Conservation (phyloP, 176 grass and related monocot genomes). For the Themeda triandra region DNA sequence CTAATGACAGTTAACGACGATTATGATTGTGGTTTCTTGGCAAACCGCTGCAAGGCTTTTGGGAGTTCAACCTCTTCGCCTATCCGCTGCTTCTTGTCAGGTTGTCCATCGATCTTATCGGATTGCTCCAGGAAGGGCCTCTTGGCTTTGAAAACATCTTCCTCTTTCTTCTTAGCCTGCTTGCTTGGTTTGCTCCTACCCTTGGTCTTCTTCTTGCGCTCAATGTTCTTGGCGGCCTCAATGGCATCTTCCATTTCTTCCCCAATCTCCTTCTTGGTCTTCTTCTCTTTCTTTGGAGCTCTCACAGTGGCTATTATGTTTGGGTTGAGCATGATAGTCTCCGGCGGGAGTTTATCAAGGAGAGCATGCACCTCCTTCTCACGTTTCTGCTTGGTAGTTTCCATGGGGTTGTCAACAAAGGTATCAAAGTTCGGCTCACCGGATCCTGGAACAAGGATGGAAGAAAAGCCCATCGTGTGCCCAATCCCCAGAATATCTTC, state of each 20-base stretch:
- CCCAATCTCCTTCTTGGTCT: conserved; percentile 51
- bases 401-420: conserved; percentile 74
- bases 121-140: conserved; percentile 58
- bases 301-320: conserved; percentile 64
- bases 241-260: conserved; percentile 60
- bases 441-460: conserved; percentile 81
- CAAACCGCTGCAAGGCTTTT: conserved; percentile 70
- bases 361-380: conserved; percentile 83
- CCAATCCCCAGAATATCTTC: conserved; percentile 86
- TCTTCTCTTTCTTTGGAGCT: conserved; percentile 56
- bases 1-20: not conserved
- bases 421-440: conserved; percentile 89
- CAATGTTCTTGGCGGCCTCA: conserved; percentile 47
- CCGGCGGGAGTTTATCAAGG: conserved; percentile 75
- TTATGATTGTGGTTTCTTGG: conserved; percentile 38
- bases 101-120: conserved; percentile 7
- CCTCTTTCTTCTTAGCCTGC: conserved; percentile 60
- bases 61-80: conserved; percentile 39
- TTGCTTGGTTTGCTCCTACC: conserved; percentile 94
- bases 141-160: conserved; percentile 74
- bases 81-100: conserved; percentile 50
- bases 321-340: conserved; percentile 84
- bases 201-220: conserved; percentile 89
- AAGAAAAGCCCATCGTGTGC: conserved; percentile 82
- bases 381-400: conserved; percentile 81